Conservation (phyloP, 371 early-diverging fungal genomes). For the Rhizopus microsporus region DNA sequence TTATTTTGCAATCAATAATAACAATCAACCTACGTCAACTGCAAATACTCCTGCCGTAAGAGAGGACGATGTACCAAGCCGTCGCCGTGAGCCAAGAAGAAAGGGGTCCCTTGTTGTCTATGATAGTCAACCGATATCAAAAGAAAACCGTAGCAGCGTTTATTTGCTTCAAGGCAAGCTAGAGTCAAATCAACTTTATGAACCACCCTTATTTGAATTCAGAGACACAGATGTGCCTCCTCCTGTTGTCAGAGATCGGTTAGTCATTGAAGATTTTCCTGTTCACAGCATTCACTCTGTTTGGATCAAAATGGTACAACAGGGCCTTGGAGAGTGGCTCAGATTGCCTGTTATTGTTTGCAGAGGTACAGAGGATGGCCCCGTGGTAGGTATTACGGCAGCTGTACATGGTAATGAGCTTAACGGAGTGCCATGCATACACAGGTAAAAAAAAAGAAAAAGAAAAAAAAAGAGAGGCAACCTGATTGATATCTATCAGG, state of each 20-base stretch:
- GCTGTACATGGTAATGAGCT: conserved; percentile 92
- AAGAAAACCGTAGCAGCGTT: conserved; percentile 29
- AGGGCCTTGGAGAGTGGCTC: conserved; percentile 70
- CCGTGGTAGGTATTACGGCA: conserved; percentile 54
- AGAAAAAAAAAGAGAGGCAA: background rate
- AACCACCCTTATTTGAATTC: conserved; percentile 54
- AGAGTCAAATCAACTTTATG: conserved; percentile 55
- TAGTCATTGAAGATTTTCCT: conserved; percentile 69
- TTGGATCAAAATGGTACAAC: conserved; percentile 77
- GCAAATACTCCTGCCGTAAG: conserved; percentile 26
- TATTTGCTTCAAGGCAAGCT: conserved; percentile 26
- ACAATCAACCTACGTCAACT: conserved; percentile 26
- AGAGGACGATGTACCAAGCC: conserved; percentile 27
- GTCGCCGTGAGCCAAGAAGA: conserved; percentile 44
- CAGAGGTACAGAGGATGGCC: conserved; percentile 57
- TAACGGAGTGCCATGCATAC: conserved; percentile 90
- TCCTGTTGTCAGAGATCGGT: conserved; percentile 59
- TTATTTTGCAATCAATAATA: conserved; percentile 22
- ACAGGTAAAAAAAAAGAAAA: conserved; percentile 45
- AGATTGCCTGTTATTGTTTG: conserved; percentile 70
- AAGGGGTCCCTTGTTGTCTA: conserved; percentile 65
- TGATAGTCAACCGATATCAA: conserved; percentile 55
- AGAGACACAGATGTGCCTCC: conserved; percentile 71
- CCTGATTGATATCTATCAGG: conserved; percentile 6
- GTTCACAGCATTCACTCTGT: conserved; percentile 63